Conservation (phyloP, 176 grass and related monocot species). For the Guadua angustifolia region DNA sequence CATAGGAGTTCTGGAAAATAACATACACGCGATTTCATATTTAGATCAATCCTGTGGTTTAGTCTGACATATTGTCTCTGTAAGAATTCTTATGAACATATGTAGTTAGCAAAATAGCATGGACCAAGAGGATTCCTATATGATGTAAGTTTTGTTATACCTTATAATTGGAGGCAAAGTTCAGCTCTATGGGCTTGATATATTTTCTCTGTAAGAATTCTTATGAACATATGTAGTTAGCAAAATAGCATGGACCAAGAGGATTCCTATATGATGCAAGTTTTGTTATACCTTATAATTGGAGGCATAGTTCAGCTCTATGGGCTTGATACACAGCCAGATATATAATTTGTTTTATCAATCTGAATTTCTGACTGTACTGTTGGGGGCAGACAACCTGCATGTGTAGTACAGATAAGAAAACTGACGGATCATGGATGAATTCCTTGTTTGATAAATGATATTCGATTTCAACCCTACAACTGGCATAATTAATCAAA, state of each 20-base stretch:
- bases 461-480: not conserved
- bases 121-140: too few relatives aligned
- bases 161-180: too few relatives aligned
- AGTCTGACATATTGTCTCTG: not conserved
- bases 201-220: too few relatives aligned
- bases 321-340: not conserved
- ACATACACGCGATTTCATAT: not conserved
- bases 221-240: too few relatives aligned
- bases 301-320: conserved; percentile 4
- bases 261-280: not conserved
- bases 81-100: conserved; percentile 3
- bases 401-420: conserved; percentile 2
- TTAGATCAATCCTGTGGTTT: not conserved
- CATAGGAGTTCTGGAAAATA: not conserved
- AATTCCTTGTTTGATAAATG: not conserved
- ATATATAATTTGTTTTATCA: not conserved
- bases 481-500: conserved; percentile 28
- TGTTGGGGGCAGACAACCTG: not conserved
- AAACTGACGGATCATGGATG: not conserved
- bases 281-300: conserved; percentile 15
- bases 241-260: too few relatives aligned
- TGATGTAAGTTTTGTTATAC: too few relatives aligned
- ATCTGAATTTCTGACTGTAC: conserved; percentile 5
- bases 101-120: not conserved
- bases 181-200: too few relatives aligned